phyloP scores from a whole-genome alignment of 129 eudicot species.

The Ambrosia trifida region DNA sequence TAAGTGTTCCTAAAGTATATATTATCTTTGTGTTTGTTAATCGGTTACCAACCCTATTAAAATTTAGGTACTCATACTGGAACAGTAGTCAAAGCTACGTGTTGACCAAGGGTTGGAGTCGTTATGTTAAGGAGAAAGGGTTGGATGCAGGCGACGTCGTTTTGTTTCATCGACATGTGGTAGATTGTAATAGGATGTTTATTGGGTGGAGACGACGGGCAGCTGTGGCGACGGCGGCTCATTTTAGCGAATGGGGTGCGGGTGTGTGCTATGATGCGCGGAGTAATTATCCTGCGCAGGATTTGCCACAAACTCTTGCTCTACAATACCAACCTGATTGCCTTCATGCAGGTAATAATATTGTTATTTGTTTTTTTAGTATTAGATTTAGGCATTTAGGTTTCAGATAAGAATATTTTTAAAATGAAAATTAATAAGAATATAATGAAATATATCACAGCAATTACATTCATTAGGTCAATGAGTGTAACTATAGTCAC shows the following conservation, averaged over 20 bases:
- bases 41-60: no score
- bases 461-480: no score
- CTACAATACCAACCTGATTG: slow-evolving; percentile 22
- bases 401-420: no score
- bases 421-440: no score
- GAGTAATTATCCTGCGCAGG: slow-evolving; percentile 40
- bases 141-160: slow-evolving; percentile 89
- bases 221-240: slow-evolving; percentile 1
- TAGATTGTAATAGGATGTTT: slow-evolving; percentile 49
- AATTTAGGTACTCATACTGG: slow-evolving; percentile 85
- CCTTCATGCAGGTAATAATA: slow-evolving; percentile 22
- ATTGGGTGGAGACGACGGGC: slow-evolving; percentile 66
- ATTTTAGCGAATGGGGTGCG: background rate
- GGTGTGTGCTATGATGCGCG: slow-evolving; percentile 32
- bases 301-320: slow-evolving; percentile 11
- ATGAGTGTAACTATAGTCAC: no score
- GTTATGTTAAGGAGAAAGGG: slow-evolving; percentile 75
- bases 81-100: slow-evolving; percentile 92
- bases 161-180: slow-evolving; percentile 46
- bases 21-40: no score
- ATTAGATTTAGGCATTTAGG: no score
- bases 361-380: background rate
- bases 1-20: no score
- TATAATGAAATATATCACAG: no score
- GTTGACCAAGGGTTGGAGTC: slow-evolving; percentile 93